phyloP scores from a whole-genome alignment of 192 early-diverging fungal species.

The Gryganskiella cystojenkinii region DNA sequence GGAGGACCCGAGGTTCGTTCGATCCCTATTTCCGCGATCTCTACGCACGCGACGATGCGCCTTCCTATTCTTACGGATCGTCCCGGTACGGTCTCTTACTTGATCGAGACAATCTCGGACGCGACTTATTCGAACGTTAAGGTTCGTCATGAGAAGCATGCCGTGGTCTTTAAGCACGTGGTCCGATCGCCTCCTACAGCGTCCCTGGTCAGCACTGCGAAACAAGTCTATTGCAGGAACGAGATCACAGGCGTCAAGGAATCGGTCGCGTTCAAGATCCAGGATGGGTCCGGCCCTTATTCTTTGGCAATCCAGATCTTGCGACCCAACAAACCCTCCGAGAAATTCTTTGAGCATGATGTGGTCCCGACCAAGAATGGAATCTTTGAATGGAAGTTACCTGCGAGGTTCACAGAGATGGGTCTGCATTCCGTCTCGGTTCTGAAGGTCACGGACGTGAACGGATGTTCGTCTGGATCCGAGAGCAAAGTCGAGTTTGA shows the following conservation, averaged over 20 bases:
- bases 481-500: conserved; percentile 34
- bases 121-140: conserved; percentile 27
- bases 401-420: conserved; percentile 35
- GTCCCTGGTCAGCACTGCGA: conserved; percentile 21
- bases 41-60: conserved; percentile 43
- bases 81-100: conserved; percentile 19
- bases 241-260: conserved; percentile 37
- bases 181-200: conserved; percentile 31
- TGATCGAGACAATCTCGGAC: conserved; percentile 32
- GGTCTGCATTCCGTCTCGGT: conserved; percentile 34
- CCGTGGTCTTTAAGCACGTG: conserved; percentile 29
- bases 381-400: conserved; percentile 39
- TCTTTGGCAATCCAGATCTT: conserved; percentile 34
- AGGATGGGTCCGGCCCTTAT: conserved; percentile 33
- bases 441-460: conserved; percentile 23
- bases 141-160: conserved; percentile 20
- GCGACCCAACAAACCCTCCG: conserved; percentile 26
- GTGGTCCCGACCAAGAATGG: conserved; percentile 27
- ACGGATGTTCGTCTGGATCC: conserved; percentile 29
- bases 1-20: conserved; percentile 5
- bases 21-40: background rate
- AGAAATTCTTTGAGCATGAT: conserved; percentile 37
- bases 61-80: conserved; percentile 33
- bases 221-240: conserved; percentile 38
- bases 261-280: conserved; percentile 33